Evolutionary conservation across 2,329 filamentous ascomycete genomes (phyloP), one percentile per base, ranked within the genome.

Genomic region (Colletotrichum sp.): DNA sequence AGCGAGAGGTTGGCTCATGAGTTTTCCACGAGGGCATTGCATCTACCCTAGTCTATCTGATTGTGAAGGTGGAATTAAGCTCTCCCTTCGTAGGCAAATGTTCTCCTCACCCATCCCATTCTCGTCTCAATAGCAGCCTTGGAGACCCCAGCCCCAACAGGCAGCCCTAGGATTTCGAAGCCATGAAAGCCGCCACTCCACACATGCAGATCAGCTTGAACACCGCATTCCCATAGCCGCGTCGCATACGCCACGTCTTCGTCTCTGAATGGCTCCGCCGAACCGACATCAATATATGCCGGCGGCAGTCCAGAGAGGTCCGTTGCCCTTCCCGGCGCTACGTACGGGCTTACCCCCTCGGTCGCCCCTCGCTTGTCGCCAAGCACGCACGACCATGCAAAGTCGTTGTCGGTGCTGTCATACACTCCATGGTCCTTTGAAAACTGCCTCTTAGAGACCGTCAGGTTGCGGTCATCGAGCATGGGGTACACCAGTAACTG

Each of bases 401-500:
- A 86, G 55, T 81, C 77, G 78, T 87, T 88, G 69, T 84, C 83
- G 55, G 81, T 82, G 7, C 79, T 78, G 34, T 83, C 81, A 5
- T 79, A 78, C 28, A 82, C 81, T 6, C 39, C 59, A 10, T 74
- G 70, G 16, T 69, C 28, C 7, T 44, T 34, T 18, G 32, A 4
- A 64, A 85, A 82, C 16, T 84, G 82, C 16, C 77, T 77, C n/a
- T 81, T 80, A 6, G 83, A 83, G 9, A 75, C 75, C 55, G 62
- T 62, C n/a, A 76, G 80, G n/a, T 82, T 80, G 57, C 83, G 80
- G 75, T 89, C 86, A 78, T 89, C 87, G 15, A 89, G 80, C 87
- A 89, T 89, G 5, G 86, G 87, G 65, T 86, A 86, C 62, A 87
- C 81, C 13, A 89, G 82, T 60, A 89, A 82, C 80, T 88, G 84